Conservation (phyloP, 2,329 filamentous ascomycete genomes). For the Alternaria tenuissima region DNA sequence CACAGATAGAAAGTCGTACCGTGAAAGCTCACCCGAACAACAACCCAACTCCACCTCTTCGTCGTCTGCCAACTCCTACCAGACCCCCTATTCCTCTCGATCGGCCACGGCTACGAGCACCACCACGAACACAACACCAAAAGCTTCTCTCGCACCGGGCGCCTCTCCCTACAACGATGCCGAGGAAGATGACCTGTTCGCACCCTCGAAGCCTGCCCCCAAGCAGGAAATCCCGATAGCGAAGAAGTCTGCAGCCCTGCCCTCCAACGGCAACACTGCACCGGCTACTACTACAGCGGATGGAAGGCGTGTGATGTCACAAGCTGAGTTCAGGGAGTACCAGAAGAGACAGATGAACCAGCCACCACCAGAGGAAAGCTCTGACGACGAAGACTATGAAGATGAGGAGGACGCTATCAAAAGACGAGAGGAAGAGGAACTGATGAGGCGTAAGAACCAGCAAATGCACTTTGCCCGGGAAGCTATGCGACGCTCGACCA, state of each 20-base stretch:
- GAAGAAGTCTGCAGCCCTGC: constrained; percentile 17
- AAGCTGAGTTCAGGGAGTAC: constrained; percentile 44
- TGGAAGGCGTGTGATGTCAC: constrained; percentile 43
- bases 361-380: constrained; percentile 36
- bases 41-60: constrained; percentile 37
- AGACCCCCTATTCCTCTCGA: constrained; percentile 45
- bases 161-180: constrained; percentile 29
- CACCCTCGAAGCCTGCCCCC: constrained; percentile 22
- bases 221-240: constrained; percentile 13
- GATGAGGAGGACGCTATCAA: constrained; percentile 49
- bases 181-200: constrained; percentile 46
- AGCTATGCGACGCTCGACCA: constrained; percentile 47
- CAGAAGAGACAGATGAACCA: constrained; percentile 39
- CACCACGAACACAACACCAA: constrained; percentile 40
- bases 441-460: constrained; percentile 42
- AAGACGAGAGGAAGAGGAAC: constrained; percentile 45
- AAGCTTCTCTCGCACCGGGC: constrained; percentile 32
- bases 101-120: constrained; percentile 38
- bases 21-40: constrained; percentile 34
- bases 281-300: constrained; percentile 17
- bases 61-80: constrained; percentile 42
- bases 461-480: constrained; percentile 47
- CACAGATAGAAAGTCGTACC: constrained; percentile 31
- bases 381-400: constrained; percentile 48
- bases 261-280: constrained; percentile 20